phyloP scores from a whole-genome alignment of 768 basidiomycete genomes.

The Podaxis carcinomalis region DNA sequence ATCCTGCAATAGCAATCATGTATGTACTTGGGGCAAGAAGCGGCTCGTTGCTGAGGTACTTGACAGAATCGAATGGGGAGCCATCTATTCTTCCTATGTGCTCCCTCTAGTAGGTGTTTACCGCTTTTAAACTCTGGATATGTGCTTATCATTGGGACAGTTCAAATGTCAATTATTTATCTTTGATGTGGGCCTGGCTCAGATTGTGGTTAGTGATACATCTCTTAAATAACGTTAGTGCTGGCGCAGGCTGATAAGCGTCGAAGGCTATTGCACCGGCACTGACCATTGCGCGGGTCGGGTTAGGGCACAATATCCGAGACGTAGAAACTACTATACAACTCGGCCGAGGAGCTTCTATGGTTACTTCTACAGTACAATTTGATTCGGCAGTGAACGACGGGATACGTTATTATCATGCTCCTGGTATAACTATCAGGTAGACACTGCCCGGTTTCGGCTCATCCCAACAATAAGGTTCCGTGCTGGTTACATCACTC shows the following conservation, averaged over 20 bases:
- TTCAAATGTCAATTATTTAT: constrained; percentile 10
- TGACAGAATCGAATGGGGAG: constrained; percentile 32
- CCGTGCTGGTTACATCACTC: not conserved
- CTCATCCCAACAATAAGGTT: not conserved
- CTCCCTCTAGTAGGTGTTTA: not conserved
- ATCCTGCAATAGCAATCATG: constrained; percentile 31
- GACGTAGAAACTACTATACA: not conserved
- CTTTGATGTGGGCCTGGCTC: constrained; percentile 24
- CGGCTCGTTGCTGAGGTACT: not conserved
- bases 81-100: constrained; percentile 32
- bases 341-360: not conserved
- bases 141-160: not conserved
- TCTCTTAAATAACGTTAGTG: not conserved
- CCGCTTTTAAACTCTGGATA: not conserved
- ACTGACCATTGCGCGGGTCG: not conserved
- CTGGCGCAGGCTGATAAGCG: not conserved
- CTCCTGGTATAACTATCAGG: not conserved
- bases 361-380: not conserved
- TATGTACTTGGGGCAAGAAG: constrained; percentile 16
- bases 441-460: not conserved
- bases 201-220: constrained; percentile 9
- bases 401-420: not conserved
- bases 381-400: not conserved
- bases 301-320: not conserved
- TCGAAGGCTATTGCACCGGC: not conserved